These are phyloP conservation scores for Leishmania aethiopica DNA, from an alignment of 208 protist species.

Conservation along the genomic window DNA sequence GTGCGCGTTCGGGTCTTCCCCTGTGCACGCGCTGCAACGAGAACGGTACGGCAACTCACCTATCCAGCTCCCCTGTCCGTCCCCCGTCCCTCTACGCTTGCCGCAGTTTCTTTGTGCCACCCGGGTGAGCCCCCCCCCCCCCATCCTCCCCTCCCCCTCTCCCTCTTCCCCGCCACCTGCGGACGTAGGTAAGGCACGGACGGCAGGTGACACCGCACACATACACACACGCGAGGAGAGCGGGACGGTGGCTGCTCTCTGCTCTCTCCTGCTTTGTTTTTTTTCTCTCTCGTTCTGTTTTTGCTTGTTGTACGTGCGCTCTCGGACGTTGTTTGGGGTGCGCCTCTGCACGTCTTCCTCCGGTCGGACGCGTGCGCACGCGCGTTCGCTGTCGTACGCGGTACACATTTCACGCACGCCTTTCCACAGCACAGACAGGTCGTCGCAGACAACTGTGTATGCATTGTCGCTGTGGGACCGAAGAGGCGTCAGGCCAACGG, in stretches of 20 bases:
- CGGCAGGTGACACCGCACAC: not conserved
- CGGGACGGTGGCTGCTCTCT: not conserved
- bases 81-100: too few species aligned
- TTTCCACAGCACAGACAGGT: not conserved
- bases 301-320: too few species aligned
- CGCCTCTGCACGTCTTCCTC: not conserved
- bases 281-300: not conserved
- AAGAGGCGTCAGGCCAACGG: not conserved
- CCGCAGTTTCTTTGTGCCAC: too few species aligned
- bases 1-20: accelerated
- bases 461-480: not conserved
- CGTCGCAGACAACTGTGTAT: not conserved
- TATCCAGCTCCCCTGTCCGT: too few species aligned
- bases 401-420: not conserved
- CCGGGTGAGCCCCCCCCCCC: not conserved
- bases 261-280: not conserved
- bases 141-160: not conserved
- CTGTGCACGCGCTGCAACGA: too few species aligned
- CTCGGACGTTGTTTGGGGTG: too few species aligned
- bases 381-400: not conserved
- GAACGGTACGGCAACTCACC: too few species aligned
- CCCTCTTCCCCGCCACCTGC: not conserved
- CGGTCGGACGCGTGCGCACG: not conserved
- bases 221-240: not conserved
- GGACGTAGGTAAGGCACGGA: too few species aligned